Evolutionary conservation across 257 asterid genomes (phyloP).

Genomic region (Plectranthus barbatus): DNA sequence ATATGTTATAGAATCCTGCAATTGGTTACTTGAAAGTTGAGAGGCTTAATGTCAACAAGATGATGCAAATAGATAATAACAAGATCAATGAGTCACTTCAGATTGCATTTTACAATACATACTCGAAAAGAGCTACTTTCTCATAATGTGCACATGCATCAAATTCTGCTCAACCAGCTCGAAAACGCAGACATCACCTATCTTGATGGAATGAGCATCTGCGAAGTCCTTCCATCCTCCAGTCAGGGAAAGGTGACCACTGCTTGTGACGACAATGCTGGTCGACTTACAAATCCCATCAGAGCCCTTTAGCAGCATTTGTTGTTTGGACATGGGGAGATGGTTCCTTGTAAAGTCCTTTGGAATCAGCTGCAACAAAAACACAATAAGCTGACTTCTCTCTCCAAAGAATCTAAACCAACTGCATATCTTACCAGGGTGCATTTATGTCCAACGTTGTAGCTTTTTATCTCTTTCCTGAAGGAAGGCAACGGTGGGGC

Average conservation of each 20-base stretch:
- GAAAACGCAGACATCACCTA: conserved; percentile 17
- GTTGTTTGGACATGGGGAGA: background rate
- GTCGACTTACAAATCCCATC: conserved; percentile 1
- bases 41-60: background rate
- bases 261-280: background rate
- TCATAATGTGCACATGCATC: conserved; percentile 8
- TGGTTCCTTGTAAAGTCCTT: background rate
- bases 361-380: conserved; percentile 16
- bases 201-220: conserved; percentile 11
- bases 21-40: background rate
- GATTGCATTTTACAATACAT: background rate
- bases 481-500: conserved; percentile 15
- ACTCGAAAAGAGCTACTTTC: background rate
- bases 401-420: background rate
- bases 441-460: conserved; percentile 5
- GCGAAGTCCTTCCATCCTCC: conserved; percentile 26
- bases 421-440: conserved; percentile 10
- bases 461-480: background rate
- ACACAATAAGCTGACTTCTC: background rate
- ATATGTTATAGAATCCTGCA: background rate
- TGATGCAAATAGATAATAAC: background rate
- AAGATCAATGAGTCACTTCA: background rate
- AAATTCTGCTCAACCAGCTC: conserved; percentile 14
- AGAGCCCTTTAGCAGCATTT: background rate
- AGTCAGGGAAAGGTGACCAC: background rate